Base-by-base conservation (phyloP, 2,329 filamentous ascomycete species). In the Colletotrichum sp. region DNA sequence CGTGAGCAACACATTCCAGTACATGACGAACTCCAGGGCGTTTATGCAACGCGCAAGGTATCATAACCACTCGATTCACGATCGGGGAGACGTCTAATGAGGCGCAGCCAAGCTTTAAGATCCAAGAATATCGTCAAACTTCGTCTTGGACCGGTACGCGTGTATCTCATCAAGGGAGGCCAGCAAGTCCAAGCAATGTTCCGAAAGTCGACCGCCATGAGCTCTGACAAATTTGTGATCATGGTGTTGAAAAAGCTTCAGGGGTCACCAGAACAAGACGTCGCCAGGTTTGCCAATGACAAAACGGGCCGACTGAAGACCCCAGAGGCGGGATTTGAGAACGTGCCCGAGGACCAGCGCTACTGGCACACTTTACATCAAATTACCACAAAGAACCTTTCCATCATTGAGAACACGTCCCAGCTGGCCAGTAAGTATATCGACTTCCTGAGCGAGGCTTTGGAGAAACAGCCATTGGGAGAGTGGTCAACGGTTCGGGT, bases 401-500 rank as follows among this genome's bases (percentile, higher is more conserved):
- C 74, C 6, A 75, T 66, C 18, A 62, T 52, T 7, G 72, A 74
- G 5, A 36, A 74, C 8, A 69, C 76, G 0, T 66, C 70, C 15
- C 64, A 61, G 0, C 61, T 81, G 13, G 73, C 76, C 1, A 36
- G 64, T 0, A 71, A 52, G 21, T 83, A 78, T 48, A 67, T 52
- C 7, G 52, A 66, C 6, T 67, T 74, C 16, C 77, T 82, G 26
- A 30, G 56, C 5, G 58, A 66, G 4, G 65, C n/a, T 3, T 66
- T 79, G 7, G 76, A 78, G 24, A 52, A 58, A 12, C 70, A 73
- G 3, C 77, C 75, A 5, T 9, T 60, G 5, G 78, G 73, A 1
- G 62, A 79, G 18, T 82, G 80, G 80, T 48, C 66, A 10, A 77
- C 66, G 3, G 15, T 82, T 3, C 28, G 71, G 10, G 28, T 82